Evolutionary conservation across 768 basidiomycete genomes (phyloP).

Genomic region (Boletus insuetus): DNA sequence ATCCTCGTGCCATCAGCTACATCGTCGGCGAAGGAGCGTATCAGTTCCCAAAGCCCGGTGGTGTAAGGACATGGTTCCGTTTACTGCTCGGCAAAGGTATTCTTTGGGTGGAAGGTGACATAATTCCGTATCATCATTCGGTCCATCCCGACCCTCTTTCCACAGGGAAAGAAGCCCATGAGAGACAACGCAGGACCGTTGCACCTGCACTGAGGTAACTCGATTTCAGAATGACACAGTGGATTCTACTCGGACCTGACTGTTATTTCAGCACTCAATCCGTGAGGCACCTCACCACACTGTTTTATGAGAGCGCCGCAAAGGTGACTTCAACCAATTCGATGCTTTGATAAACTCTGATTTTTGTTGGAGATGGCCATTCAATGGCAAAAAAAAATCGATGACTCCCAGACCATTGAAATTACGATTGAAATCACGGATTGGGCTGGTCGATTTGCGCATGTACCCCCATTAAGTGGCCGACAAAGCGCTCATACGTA

Average conservation of each 20-base stretch:
- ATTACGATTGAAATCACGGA: conserved; percentile 52
- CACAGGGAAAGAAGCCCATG: conserved; percentile 54
- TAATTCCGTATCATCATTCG: neutral
- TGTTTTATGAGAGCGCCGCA: conserved; percentile 57
- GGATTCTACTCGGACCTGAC: neutral
- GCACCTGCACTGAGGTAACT: conserved; percentile 57
- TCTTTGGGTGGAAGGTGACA: conserved; percentile 61
- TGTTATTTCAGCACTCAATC: conserved; percentile 43
- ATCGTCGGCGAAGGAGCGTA: conserved; percentile 56
- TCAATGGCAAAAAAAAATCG: conserved; percentile 49
- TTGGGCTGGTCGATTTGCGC: conserved; percentile 64
- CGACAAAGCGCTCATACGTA: neutral
- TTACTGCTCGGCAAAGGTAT: conserved; percentile 61
- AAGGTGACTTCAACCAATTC: conserved; percentile 24
- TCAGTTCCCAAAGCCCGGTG: conserved; percentile 58
- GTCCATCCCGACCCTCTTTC: neutral
- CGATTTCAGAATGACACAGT: neutral
- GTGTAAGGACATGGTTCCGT: conserved; percentile 63
- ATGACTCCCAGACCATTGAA: conserved; percentile 38
- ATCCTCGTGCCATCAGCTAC: conserved; percentile 49
- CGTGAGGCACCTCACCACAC: conserved; percentile 46
- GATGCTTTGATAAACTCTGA: neutral
- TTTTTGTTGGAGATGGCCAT: conserved; percentile 35
- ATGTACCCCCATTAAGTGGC: conserved; percentile 20
- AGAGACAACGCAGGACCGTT: conserved; percentile 49